A percentile compares a stretch with the other conserved stretches of the same genome.
Conservation (phyloP, 192 early-diverging fungal species). For the Podila verticillata region DNA sequence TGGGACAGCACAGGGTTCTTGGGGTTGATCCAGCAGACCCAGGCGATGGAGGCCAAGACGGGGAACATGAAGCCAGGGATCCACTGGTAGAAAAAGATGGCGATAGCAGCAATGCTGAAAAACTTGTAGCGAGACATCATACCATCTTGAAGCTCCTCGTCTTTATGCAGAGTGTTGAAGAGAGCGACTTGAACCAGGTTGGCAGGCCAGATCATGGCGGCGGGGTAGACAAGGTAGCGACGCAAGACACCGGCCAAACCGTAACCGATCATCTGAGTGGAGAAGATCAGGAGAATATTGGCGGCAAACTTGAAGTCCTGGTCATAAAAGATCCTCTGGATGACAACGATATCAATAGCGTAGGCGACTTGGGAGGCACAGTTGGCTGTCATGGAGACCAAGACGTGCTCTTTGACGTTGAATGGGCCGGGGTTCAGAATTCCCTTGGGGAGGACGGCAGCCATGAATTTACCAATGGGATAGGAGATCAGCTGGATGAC, state of each 20-base stretch:
- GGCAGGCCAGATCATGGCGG: constrained; percentile 81
- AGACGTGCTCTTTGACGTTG: constrained; percentile 65
- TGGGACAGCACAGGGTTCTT: constrained; percentile 40
- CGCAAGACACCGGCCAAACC: constrained; percentile 77
- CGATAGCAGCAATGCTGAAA: background rate
- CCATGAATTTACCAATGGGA: constrained; percentile 53
- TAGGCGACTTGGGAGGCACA: constrained; percentile 53
- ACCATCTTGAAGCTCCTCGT: too few relatives aligned
- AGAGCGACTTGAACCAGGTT: too few relatives aligned
- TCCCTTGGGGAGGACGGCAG: constrained; percentile 7
- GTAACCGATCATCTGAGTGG: constrained; percentile 30
- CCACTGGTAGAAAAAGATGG: constrained; percentile 61
- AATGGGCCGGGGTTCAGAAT: constrained; percentile 64
- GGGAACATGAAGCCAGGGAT: constrained; percentile 60
- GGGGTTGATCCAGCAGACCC: constrained; percentile 55
- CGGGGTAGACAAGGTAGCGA: constrained; percentile 81
- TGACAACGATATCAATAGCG: constrained; percentile 57
- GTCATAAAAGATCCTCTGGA: constrained; percentile 58
- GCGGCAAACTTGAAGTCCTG: constrained; percentile 58
- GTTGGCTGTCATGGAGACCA: constrained; percentile 61
- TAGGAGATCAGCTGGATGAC: constrained; percentile 54
- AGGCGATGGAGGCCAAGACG: constrained; percentile 50
- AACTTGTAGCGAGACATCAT: too few relatives aligned
- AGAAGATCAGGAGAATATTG: constrained; percentile 50
- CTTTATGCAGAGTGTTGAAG: too few relatives aligned